Evolutionary conservation across 2,329 filamentous ascomycete species (phyloP), one percentile per base, ranked within the genome.

Genomic region (Neonectria magnoliae): DNA sequence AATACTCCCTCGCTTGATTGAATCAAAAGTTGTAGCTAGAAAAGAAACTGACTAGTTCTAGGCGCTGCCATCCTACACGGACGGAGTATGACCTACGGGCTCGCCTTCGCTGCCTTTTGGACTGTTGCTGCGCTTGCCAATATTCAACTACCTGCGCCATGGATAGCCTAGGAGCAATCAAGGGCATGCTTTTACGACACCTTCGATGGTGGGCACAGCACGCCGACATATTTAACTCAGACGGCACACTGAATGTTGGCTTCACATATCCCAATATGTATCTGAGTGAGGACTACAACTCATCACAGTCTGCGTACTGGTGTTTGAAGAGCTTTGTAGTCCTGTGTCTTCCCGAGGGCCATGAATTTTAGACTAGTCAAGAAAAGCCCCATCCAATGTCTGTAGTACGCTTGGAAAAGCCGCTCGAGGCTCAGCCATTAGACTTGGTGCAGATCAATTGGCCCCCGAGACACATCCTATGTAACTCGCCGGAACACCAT

Each of bases 261-360:
- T 78, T 67, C 57, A 31, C 71, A 2, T 78, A 77, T 54, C 75
- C 75, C 20, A 87, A 86, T 67, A 85, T 85, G 81, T 86, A 83
- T 66, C 79, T 87, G 76, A 77, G 78, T 56, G 85, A 87, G 70
- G 82, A 85, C 65, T 87, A 87, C 72, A 87, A 87, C 70, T 87
- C 84, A 1, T 83, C 84, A 0, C 84, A 87, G 64, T 86, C 83
- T 0, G 77, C 80, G 0, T 87, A 87, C 68, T 87, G 84, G 85
- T 81, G 81, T n/a, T 70, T 86, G 41, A 87, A 87, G 68, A 80
- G 81, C 0, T 79, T 87, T 7, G 71, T 85, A 2, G 79, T 78
- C 0, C 66, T 85, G 0, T 75, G 74, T 0, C 67, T 87, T 0
- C 69, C 77, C 0, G 62, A 70, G 7, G 64, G 68, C 68, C 71